Conservation (phyloP, 331 rosid genomes). For the Acacia pycnantha region DNA sequence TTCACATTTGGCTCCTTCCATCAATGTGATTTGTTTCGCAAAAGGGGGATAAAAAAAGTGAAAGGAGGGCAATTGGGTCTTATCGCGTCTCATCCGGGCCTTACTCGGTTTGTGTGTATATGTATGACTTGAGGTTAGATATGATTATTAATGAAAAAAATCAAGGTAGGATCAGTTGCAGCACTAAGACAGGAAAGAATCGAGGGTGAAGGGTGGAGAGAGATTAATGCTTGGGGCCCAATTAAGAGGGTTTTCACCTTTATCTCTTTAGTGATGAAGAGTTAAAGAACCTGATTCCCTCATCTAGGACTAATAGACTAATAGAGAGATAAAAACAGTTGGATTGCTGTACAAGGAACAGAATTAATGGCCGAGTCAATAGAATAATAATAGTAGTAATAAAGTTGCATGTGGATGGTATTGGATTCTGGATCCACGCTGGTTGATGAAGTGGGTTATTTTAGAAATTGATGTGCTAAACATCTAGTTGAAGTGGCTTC, state of each 20-base stretch:
- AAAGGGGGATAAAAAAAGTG: neutral
- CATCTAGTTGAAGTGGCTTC: neutral
- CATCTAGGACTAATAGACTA: neutral
- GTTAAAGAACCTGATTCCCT: slow-evolving; percentile 3
- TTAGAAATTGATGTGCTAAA: neutral
- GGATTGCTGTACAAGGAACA: neutral
- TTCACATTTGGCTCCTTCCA: neutral
- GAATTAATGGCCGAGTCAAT: neutral
- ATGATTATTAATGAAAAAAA: too few species aligned
- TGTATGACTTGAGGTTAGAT: too few species aligned
- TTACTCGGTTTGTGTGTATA: neutral
- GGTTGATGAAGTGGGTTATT: neutral
- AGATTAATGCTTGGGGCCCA: neutral
- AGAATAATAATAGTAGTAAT: neutral
- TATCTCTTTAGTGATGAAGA: neutral
- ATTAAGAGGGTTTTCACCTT: neutral
- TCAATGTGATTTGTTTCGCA: neutral
- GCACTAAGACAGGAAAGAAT: neutral
- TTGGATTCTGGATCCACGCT: neutral
- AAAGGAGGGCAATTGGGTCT: neutral
- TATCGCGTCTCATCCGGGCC: neutral
- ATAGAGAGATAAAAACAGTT: neutral
- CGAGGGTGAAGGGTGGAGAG: neutral
- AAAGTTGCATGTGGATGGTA: neutral
- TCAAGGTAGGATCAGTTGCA: neutral